phyloP scores from a whole-genome alignment of 1,284 basidiomycete species.

The Tetrapyrgos nigripes region DNA sequence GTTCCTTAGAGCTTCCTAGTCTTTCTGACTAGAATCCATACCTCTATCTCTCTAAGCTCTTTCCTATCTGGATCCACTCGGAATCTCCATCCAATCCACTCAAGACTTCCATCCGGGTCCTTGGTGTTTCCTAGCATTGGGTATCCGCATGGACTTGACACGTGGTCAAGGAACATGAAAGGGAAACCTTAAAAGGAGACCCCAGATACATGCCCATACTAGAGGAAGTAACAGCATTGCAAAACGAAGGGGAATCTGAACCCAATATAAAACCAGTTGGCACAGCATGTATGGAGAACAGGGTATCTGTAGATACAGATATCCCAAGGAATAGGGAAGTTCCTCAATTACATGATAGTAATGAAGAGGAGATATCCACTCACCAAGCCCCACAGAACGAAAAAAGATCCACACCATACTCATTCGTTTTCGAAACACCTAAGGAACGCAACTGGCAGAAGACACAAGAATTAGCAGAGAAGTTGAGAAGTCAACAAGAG shows the following conservation, averaged over 20 bases:
- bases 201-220: too few species aligned
- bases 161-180: not conserved
- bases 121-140: too few species aligned
- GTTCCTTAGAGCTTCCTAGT: too few species aligned
- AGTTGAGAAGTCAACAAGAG: not conserved
- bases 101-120: too few species aligned
- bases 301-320: not conserved
- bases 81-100: too few species aligned
- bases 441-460: not conserved
- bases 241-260: too few species aligned
- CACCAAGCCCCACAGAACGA: not conserved
- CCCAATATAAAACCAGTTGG: too few species aligned
- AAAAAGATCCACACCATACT: not conserved
- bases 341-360: not conserved
- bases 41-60: too few species aligned
- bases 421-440: not conserved
- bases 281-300: too few species aligned
- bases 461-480: not conserved
- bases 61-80: too few species aligned
- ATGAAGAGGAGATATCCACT: not conserved
- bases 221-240: not conserved
- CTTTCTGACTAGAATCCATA: too few species aligned
- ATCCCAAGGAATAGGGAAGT: not conserved
- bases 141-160: too few species aligned
- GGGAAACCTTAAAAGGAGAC: not conserved